Percentiles rank a stretch among this genome's conserved stretches.
Conservation (phyloP, 768 basidiomycete species). For the Lentinula detonsa region DNA sequence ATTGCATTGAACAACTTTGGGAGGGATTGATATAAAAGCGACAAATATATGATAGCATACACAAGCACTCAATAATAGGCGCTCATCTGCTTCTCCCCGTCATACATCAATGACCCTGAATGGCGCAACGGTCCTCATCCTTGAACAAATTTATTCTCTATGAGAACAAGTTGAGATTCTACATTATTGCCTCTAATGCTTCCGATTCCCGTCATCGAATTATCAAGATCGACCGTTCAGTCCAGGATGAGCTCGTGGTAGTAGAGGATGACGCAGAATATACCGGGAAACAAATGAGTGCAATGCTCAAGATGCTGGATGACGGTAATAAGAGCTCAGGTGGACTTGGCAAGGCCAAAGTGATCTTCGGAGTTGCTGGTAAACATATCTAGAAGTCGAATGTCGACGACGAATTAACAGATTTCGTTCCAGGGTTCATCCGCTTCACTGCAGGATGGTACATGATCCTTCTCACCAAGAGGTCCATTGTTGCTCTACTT, state of each 20-base stretch:
- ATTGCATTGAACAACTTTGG: too few relatives aligned
- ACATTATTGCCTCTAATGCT: slow-evolving; percentile 86
- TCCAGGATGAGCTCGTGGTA: slow-evolving; percentile 65
- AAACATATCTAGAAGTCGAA: slow-evolving; percentile 10
- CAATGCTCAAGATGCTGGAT: slow-evolving; percentile 90
- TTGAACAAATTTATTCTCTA: slow-evolving; percentile 90
- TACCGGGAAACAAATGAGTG: slow-evolving; percentile 82
- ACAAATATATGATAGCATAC: too few relatives aligned
- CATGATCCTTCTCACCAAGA: slow-evolving; percentile 84
- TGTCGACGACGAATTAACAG: neutral
- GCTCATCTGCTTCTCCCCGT: neutral
- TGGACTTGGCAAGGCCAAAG: slow-evolving; percentile 72
- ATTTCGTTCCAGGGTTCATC: slow-evolving; percentile 63
- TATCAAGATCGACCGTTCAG: slow-evolving; percentile 88
- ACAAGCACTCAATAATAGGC: neutral
- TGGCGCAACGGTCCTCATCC: slow-evolving; percentile 19
- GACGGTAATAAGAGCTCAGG: slow-evolving; percentile 90
- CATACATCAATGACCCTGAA: neutral
- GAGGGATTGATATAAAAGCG: too few relatives aligned
- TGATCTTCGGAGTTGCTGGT: slow-evolving; percentile 85
- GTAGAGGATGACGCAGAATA: slow-evolving; percentile 89
- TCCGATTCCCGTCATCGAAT: slow-evolving; percentile 86
- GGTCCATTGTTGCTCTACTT: slow-evolving; percentile 86
- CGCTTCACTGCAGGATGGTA: slow-evolving; percentile 96
- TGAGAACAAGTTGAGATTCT: slow-evolving; percentile 89